These are phyloP conservation scores for Bifiguratus adelaidae DNA, from an alignment of 192 early-diverging fungal species.

Conservation along the genomic window DNA sequence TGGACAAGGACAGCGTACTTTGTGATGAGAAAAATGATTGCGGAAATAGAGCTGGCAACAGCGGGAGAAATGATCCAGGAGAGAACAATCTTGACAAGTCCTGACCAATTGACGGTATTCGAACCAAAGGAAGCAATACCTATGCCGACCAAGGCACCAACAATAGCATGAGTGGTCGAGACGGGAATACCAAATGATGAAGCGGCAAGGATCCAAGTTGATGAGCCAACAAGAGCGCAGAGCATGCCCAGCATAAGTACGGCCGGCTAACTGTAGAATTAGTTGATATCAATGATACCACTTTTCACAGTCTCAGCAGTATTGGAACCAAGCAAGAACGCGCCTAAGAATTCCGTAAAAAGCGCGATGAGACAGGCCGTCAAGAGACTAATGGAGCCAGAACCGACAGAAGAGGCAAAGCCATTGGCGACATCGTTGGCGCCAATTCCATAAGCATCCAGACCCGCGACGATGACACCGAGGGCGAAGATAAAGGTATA, in stretches of 20 bases:
- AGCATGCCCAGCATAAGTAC: slow-evolving; percentile 77
- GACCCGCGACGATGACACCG: slow-evolving; percentile 50
- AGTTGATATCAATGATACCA: slow-evolving; percentile 47
- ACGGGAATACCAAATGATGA: slow-evolving; percentile 59
- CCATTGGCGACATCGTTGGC: slow-evolving; percentile 88
- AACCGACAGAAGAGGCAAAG: slow-evolving; percentile 78
- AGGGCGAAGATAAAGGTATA: slow-evolving; percentile 62
- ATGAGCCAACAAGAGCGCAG: slow-evolving; percentile 68
- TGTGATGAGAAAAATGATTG: slow-evolving; percentile 54
- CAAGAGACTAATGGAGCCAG: slow-evolving; percentile 60
- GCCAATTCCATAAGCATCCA: slow-evolving; percentile 70
- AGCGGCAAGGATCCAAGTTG: slow-evolving; percentile 64
- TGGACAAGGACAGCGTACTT: slow-evolving; percentile 49
- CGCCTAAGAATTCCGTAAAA: slow-evolving; percentile 78
- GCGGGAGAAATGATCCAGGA: slow-evolving; percentile 71
- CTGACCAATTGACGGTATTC: slow-evolving; percentile 47
- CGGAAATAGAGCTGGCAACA: slow-evolving; percentile 50
- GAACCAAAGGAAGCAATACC: slow-evolving; percentile 65
- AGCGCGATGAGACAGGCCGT: slow-evolving; percentile 70
- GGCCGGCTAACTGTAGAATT: slow-evolving; percentile 51
- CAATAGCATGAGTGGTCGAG: slow-evolving; percentile 75
- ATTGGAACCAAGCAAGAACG: slow-evolving; percentile 56
- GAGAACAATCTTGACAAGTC: slow-evolving; percentile 44
- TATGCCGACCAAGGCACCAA: slow-evolving; percentile 65
- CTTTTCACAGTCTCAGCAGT: slow-evolving; percentile 77